phyloP scores from a whole-genome alignment of 78 protist genomes.

The Andalucia godoyi region DNA sequence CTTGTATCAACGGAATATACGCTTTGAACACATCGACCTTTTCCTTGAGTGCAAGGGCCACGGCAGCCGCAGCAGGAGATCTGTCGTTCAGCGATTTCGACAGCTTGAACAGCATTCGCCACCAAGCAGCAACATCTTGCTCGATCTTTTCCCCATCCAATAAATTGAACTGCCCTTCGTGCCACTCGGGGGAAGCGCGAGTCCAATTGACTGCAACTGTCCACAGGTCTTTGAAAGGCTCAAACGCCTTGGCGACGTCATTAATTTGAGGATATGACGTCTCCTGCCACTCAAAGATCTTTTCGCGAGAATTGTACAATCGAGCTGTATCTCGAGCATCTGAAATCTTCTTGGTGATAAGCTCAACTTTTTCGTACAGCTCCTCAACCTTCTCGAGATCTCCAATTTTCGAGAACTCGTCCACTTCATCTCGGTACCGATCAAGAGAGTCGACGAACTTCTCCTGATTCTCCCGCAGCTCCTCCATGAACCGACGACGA shows the following conservation, averaged over 20 bases:
- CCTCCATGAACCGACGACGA: background rate
- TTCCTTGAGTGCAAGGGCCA: background rate
- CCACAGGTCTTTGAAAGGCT: slow-evolving; percentile 49
- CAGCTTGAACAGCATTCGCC: background rate
- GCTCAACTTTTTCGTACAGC: slow-evolving; percentile 17
- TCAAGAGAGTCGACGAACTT: slow-evolving; percentile 20
- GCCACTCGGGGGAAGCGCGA: background rate
- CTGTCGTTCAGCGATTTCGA: slow-evolving; percentile 2
- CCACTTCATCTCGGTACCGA: background rate
- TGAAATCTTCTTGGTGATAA: background rate
- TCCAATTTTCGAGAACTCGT: background rate
- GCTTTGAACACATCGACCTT: slow-evolving; percentile 41
- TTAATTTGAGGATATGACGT: slow-evolving; percentile 27
- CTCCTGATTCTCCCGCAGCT: slow-evolving; percentile 1
- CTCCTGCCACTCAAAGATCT: background rate
- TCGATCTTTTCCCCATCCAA: slow-evolving; percentile 35
- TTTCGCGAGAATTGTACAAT: slow-evolving; percentile 24
- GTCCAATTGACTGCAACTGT: slow-evolving; percentile 1
- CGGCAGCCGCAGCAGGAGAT: background rate
- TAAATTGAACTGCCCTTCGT: background rate
- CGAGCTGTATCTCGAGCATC: background rate
- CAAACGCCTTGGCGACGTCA: slow-evolving; percentile 14
- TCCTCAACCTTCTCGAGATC: background rate
- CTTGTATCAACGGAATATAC: slow-evolving; percentile 60
- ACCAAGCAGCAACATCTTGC: background rate